A percentile compares a stretch with the other conserved stretches of the same genome.
phyloP scores from a whole-genome alignment of 2,329 filamentous ascomycete genomes.

The Sphaerulina musiva region DNA sequence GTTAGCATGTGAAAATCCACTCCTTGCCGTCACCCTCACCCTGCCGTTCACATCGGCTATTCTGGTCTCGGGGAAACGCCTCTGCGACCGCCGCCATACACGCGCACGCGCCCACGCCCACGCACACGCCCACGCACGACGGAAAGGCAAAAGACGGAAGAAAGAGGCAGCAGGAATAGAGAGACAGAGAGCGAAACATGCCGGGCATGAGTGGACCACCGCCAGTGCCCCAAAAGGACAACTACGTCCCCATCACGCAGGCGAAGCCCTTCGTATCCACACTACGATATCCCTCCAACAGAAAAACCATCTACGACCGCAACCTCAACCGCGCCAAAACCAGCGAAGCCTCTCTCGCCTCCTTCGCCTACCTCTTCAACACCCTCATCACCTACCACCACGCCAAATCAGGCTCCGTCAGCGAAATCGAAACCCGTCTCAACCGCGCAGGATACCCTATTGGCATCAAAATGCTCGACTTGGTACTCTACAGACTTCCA shows the following conservation, averaged over 20 bases:
- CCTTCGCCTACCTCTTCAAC: constrained; percentile 91
- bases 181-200: neutral
- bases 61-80: neutral
- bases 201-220: constrained; percentile 16
- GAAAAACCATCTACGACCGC: constrained; percentile 97
- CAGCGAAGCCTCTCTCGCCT: constrained; percentile 81
- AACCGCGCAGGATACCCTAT: constrained; percentile 68
- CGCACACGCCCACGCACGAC: no score
- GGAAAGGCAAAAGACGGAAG: no score
- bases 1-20: neutral
- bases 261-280: constrained; percentile 42
- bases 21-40: no score
- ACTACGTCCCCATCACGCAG: constrained; percentile 26
- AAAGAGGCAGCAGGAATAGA: no score
- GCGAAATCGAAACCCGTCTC: constrained; percentile 65
- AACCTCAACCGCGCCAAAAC: constrained; percentile 85
- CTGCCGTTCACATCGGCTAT: no score
- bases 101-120: neutral
- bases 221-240: constrained; percentile 15
- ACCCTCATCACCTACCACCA: constrained; percentile 98
- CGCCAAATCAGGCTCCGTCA: constrained; percentile 79
- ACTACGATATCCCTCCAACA: constrained; percentile 81
- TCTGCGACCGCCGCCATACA: neutral
- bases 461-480: constrained; percentile 87
- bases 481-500: constrained; percentile 79